A percentile compares a stretch with the other conserved stretches of the same genome.
Conservation (phyloP, 2,329 filamentous ascomycete species). For the Sporothrix variecibatus region DNA sequence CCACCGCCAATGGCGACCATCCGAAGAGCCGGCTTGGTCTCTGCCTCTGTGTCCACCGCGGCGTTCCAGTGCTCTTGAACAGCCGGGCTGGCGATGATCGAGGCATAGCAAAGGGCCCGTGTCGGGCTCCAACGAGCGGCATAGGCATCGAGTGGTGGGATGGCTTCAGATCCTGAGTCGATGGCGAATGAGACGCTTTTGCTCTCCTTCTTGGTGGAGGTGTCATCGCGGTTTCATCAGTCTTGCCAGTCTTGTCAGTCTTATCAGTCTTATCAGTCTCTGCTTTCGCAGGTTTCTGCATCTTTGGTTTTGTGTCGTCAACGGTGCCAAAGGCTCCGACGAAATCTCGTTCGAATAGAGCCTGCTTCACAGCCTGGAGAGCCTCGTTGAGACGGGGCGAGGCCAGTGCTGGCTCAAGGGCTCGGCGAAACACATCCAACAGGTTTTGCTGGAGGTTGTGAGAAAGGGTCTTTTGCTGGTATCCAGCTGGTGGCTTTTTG, state of each 20-base stretch:
- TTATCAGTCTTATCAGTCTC: background rate
- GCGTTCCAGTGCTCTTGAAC: constrained; percentile 26
- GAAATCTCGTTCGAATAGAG: constrained; percentile 86
- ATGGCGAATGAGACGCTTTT: background rate
- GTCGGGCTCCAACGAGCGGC: constrained; percentile 89
- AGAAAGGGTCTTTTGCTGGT: constrained; percentile 23
- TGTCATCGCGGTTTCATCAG: background rate
- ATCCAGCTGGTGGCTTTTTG: background rate
- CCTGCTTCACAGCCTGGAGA: constrained; percentile 81
- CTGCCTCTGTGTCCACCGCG: background rate
- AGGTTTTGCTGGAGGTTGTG: constrained; percentile 41
- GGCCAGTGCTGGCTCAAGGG: constrained; percentile 57
- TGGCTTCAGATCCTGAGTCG: background rate
- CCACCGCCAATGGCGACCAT: constrained; percentile 52
- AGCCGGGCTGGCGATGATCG: constrained; percentile 46
- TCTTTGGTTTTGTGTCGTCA: background rate
- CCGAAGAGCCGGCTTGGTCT: constrained; percentile 11
- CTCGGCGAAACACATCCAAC: constrained; percentile 69
- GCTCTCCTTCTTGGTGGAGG: background rate
- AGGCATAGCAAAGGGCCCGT: constrained; percentile 77
- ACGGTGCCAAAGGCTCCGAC: constrained; percentile 66
- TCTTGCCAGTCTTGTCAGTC: background rate
- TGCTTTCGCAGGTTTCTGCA: background rate
- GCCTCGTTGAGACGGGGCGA: constrained; percentile 52
- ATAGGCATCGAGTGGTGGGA: constrained; percentile 70